A percentile compares a stretch with the other conserved stretches of the same genome.
phyloP scores from a whole-genome alignment of 106 monocot genomes.

The Narthecium ossifragum region DNA sequence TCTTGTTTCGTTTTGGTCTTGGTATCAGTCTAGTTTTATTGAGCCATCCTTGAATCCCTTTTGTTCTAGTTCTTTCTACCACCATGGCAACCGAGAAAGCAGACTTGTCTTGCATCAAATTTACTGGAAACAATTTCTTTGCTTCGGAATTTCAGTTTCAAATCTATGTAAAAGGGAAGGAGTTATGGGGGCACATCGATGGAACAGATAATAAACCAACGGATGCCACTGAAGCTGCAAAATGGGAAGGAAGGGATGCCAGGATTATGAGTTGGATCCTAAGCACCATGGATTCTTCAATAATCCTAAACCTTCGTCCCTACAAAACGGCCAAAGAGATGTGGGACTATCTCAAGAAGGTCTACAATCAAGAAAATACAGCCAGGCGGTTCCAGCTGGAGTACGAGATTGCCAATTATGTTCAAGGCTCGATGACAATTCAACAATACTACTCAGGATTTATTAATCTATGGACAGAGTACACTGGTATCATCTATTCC shows the following conservation, averaged over 20 bases:
- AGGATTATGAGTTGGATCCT: conserved; percentile 1
- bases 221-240: not conserved
- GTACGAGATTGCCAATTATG: not conserved
- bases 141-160: not conserved
- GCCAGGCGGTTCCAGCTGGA: conserved; percentile 8
- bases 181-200: not conserved
- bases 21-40: too few relatives aligned
- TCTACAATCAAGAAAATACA: conserved; percentile 10
- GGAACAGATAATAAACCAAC: not conserved
- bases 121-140: not conserved
- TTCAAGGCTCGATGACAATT: too few relatives aligned
- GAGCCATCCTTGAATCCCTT: too few relatives aligned
- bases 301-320: not conserved
- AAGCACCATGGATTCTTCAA: not conserved
- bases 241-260: not conserved
- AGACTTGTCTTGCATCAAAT: too few relatives aligned
- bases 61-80: too few relatives aligned
- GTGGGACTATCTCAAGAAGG: conserved; percentile 7
- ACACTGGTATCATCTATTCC: too few relatives aligned
- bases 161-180: not conserved
- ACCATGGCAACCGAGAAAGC: too few relatives aligned
- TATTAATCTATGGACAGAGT: too few relatives aligned
- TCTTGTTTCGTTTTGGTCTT: too few relatives aligned
- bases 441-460: too few relatives aligned
- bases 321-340: not conserved